A percentile compares a stretch with the other conserved stretches of the same genome.
Conservation (phyloP, 768 basidiomycete species). For the Jaapia argillacea region DNA sequence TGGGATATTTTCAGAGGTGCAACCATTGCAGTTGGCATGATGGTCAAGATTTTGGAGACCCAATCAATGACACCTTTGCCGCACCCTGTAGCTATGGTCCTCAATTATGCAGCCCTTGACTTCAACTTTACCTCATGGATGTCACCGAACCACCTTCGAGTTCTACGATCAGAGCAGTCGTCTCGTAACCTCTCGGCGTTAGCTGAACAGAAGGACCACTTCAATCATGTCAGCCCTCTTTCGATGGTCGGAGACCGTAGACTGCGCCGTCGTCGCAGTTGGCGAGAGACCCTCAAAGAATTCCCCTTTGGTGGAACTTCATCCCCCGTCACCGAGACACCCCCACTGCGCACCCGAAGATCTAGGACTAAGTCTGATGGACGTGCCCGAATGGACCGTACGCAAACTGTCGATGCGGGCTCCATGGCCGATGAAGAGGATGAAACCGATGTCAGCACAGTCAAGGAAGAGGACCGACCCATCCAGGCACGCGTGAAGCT, state of each 20-base stretch:
- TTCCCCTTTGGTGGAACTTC: conserved; percentile 9
- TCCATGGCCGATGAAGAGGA: conserved; percentile 40
- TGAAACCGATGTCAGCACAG: conserved; percentile 35
- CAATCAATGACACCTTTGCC: conserved; percentile 40
- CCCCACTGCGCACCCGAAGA: conserved; percentile 9
- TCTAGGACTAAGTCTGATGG: conserved; percentile 8
- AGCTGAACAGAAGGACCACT: conserved; percentile 78
- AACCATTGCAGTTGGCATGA: conserved; percentile 73
- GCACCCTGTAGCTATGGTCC: conserved; percentile 71
- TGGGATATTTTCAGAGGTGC: conserved; percentile 54
- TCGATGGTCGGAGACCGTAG: conserved; percentile 73
- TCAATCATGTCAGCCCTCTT: conserved; percentile 82
- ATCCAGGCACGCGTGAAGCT: conserved; percentile 64
- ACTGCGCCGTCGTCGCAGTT: conserved; percentile 20
- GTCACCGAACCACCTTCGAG: conserved; percentile 72
- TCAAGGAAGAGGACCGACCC: conserved; percentile 64
- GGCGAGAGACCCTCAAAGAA: conserved; percentile 15
- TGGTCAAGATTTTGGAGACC: conserved; percentile 77
- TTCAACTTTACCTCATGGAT: conserved; percentile 99
- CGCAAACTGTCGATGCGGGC: conserved; percentile 28
- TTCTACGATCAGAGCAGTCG: conserved; percentile 82
- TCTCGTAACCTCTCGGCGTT: conserved; percentile 71
- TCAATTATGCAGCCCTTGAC: conserved; percentile 88
- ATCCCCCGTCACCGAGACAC: conserved; percentile 12
- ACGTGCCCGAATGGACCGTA: neutral